Base-by-base conservation (phyloP, 2,329 filamentous ascomycete genomes). In the Bipolaris oryzae region DNA sequence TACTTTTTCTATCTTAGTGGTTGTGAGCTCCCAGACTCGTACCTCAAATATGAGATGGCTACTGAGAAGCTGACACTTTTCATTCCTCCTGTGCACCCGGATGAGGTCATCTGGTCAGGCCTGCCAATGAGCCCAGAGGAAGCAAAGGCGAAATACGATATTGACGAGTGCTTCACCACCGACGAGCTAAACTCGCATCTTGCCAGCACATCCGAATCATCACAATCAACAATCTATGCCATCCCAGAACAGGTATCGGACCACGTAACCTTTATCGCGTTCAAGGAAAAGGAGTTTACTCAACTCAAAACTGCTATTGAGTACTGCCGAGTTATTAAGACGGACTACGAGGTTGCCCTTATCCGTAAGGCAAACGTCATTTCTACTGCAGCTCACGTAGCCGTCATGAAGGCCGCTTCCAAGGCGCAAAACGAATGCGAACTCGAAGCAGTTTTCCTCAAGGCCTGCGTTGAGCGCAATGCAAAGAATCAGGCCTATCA, bases 1-100 rank as follows among this genome's bases (percentile, higher is more conserved):
- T 91, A 87, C 76, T 99, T 99, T 80, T 97, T 90, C 85, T 99
- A 99, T 78, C 82, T 98, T 42, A 94, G 91, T 21, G 95, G 95
- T 67, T 96, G 88, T 72, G 84, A 87, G 60, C 83, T 96, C 28
- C 85, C 93, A 57, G 92, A 97, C 76, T 89, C 89, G 69, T 88
- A 88, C 73, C 85, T 92, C 58, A 84, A 89, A 54, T 96, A 97
- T 80, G 89, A 96, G 63, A 88, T 96, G 55, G 81, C 84, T 43
- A 83, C 85, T 45, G 84, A 87, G 63, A 86, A 87, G 67, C 85
- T 93, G 38, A 96, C 89, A 2, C 86, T 99, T 46, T 99, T 93
- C 79, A 94, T 99, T 68, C 94, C 95, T 2, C 90, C 92, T 15
- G 85, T 93, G 68, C 88, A 96, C 67, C 85, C 91, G n/a, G 90